These are phyloP conservation scores for Neurospora tetrasperma DNA, from an alignment of 495 filamentous ascomycete species.

Conservation along the genomic window DNA sequence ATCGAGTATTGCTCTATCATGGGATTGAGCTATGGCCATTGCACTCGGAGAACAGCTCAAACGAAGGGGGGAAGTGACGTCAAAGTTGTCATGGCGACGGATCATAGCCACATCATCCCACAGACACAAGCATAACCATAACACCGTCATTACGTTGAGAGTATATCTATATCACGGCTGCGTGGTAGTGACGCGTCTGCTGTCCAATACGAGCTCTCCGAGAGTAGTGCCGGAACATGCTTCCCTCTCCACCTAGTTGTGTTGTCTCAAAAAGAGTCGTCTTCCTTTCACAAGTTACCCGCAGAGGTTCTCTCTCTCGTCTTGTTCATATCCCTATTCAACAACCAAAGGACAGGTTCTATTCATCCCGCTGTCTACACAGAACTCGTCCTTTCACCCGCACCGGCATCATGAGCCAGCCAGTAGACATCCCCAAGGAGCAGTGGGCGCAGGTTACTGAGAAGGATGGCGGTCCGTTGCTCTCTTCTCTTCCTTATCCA, in stretches of 20 bases:
- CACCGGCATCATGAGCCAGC: neutral
- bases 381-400: neutral
- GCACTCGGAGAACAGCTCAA: neutral
- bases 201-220: neutral
- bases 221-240: neutral
- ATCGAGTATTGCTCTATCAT: neutral
- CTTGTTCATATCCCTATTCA: neutral
- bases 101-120: neutral
- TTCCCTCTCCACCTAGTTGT: neutral
- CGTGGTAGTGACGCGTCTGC: neutral
- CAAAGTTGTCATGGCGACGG: neutral
- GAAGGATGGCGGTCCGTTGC: conserved; percentile 49
- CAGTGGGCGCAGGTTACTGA: conserved; percentile 82
- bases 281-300: neutral
- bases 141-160: neutral
- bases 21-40: neutral
- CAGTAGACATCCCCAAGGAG: conserved; percentile 46
- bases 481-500: conserved; percentile 1
- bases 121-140: neutral
- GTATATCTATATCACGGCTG: neutral
- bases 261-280: neutral
- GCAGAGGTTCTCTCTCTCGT: neutral
- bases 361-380: neutral
- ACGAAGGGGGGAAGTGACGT: neutral
- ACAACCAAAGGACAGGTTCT: neutral